A percentile compares a stretch with the other conserved stretches of the same genome.
These are phyloP conservation scores for Wallacemonas collosoma DNA, from an alignment of 208 protist species.

Conservation along the genomic window DNA sequence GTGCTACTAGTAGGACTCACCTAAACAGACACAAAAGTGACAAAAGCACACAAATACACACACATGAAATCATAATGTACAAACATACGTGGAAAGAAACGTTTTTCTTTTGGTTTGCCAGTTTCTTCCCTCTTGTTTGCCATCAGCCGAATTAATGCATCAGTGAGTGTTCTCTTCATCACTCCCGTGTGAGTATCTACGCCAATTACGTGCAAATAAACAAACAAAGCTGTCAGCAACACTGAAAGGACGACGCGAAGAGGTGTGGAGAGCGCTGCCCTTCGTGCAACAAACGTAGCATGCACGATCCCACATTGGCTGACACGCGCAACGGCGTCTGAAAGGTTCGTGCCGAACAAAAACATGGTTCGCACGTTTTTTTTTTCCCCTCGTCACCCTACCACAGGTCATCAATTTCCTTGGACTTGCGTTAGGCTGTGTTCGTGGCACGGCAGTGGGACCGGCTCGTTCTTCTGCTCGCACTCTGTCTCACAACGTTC, in stretches of 20 bases:
- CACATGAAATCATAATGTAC: not conserved
- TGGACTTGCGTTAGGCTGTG: no score
- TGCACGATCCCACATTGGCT: no score
- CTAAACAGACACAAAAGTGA: not conserved
- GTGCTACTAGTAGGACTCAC: not conserved
- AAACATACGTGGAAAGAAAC: not conserved
- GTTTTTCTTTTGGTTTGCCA: not conserved
- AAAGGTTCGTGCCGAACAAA: no score
- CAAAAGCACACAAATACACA: not conserved
- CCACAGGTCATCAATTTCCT: no score
- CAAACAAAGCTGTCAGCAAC: not conserved
- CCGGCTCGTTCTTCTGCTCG: no score
- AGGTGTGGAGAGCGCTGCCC: no score
- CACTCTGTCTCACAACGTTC: no score
- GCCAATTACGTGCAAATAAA: constrained; percentile 13
- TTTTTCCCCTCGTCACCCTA: no score
- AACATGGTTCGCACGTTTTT: no score
- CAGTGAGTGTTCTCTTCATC: not conserved
- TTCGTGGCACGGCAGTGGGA: no score
- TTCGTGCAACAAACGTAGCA: no score
- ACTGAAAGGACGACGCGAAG: constrained; percentile 11
- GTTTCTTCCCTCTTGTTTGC: not conserved
- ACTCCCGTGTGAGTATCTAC: not conserved
- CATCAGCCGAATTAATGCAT: not conserved
- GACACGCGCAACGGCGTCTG: no score